Evolutionary conservation across 345 rosid genomes (phyloP).

Genomic region (Citrus australasica): DNA sequence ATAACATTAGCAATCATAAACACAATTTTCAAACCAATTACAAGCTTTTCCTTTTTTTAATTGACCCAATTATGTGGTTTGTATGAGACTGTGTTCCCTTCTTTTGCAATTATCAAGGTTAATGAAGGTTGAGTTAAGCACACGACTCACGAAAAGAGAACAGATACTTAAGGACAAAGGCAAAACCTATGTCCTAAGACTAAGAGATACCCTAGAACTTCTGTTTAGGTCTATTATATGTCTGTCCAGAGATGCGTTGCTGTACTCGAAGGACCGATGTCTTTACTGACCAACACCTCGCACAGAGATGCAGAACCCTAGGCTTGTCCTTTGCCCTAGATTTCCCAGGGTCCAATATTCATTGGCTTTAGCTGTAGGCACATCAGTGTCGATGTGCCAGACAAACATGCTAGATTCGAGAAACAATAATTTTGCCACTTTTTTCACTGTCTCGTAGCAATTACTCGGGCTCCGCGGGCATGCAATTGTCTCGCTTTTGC

Average conservation of each 20-base stretch:
- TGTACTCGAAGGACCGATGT: too few relatives aligned
- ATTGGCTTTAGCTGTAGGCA: background rate
- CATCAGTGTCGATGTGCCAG: background rate
- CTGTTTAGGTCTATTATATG: background rate
- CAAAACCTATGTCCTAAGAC: background rate
- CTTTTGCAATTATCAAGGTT: background rate
- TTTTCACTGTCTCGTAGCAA: slow-evolving; percentile 1
- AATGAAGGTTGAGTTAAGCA: background rate
- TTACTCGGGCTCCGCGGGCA: slow-evolving; percentile 5
- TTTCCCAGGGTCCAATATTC: background rate
- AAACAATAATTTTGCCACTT: slow-evolving; percentile 13
- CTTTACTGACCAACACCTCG: background rate
- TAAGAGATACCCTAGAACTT: background rate
- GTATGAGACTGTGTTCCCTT: background rate
- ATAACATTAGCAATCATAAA: background rate
- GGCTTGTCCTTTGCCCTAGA: background rate
- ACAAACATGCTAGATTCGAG: slow-evolving; percentile 10
- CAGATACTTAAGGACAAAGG: too few relatives aligned
- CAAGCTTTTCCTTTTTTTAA: too few relatives aligned
- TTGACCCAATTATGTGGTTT: too few relatives aligned
- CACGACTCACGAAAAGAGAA: background rate
- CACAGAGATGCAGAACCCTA: background rate
- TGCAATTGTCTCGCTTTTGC: background rate
- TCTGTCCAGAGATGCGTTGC: too few relatives aligned
- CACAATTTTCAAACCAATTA: background rate